Base-by-base conservation (phyloP, 352 stramenopile species). In the Thalassiosira sp. region DNA sequence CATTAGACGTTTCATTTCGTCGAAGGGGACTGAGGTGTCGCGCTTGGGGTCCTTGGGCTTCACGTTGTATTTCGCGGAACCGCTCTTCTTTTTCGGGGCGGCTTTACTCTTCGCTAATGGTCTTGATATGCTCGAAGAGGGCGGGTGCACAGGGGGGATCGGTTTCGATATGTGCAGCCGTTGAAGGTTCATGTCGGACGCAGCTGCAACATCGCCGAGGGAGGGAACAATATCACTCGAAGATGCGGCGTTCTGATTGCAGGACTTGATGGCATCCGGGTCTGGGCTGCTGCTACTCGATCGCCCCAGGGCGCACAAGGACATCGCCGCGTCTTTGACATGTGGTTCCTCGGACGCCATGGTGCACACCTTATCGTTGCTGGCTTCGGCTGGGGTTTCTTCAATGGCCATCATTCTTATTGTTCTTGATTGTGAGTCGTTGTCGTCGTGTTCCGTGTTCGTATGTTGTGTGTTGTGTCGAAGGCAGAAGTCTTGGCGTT, bases 1-100 rank as follows among this genome's bases (percentile, higher is more conserved):
- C 73, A 81, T 81, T 1, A 81, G 54, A n/a, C 73, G n/a, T 5
- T 64, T 46, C 73, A 76, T 76, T 27, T 81, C 73, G 7, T 81
- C 73, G 45, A 72, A 60, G 15, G 60, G 24, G 11, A 79, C 37
- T 5, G 66, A 58, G 5, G 53, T 66, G 25, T 74, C 65, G 15
- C 53, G 53, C 43, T 54, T 49, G 15, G 53, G 53, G 31, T 74
- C 53, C 45, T 54, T 65, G 53, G 53, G 46, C 48, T 74, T 76
- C 16, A 58, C 16, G 57, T 49, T 60, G n/a, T 61, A 42, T 20
- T 67, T 76, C 5, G 35, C 35, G 25, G n/a, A 16, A 10, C 40
- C 33, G n/a, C 24, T 33, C 8, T 18, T 10, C 54, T 67, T 75
- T 45, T 62, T 68, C 24, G 54, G 25, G 0, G 56, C 37, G 43